Percentiles rank a stretch among this genome's conserved stretches.
These are phyloP conservation scores for Sugiyamaella floridensis DNA, from an alignment of 805 yeast species.

Conservation along the genomic window DNA sequence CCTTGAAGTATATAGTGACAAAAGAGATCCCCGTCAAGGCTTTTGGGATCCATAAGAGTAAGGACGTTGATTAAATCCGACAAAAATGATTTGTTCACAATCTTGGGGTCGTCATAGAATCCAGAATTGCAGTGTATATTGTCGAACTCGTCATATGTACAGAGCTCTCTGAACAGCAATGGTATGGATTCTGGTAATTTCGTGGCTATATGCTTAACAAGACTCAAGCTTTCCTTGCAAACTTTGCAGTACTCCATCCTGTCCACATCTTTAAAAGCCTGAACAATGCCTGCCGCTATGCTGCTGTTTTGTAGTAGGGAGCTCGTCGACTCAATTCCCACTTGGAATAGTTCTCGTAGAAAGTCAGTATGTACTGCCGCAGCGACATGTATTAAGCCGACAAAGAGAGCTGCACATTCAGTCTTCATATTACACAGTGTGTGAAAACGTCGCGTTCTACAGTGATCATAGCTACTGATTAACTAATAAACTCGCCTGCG, in stretches of 20 bases:
- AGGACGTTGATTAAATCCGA: slow-evolving; percentile 46
- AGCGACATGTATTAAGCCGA: not conserved
- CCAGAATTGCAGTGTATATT: not conserved
- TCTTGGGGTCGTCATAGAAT: slow-evolving; percentile 4
- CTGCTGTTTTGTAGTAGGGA: not conserved
- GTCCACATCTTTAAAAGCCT: not conserved
- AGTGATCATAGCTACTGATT: too few relatives aligned
- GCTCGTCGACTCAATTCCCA: not conserved
- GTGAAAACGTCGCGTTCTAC: too few relatives aligned
- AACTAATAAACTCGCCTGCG: too few relatives aligned
- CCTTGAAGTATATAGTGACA: slow-evolving; percentile 46
- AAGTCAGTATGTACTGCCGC: not conserved
- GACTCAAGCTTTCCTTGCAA: not conserved
- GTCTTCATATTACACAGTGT: too few relatives aligned
- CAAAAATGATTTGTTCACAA: slow-evolving; percentile 15
- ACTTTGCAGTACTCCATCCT: not conserved
- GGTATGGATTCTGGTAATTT: not conserved
- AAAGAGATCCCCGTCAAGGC: slow-evolving; percentile 53
- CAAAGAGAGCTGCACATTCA: too few relatives aligned
- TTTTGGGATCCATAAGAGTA: slow-evolving; percentile 44
- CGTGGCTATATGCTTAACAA: not conserved
- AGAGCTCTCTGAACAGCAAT: not conserved
- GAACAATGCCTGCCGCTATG: not conserved
- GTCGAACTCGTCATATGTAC: not conserved
- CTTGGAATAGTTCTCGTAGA: not conserved